Conservation (phyloP, 1,284 basidiomycete genomes). For the Mycosarcoma mackinlayi region DNA sequence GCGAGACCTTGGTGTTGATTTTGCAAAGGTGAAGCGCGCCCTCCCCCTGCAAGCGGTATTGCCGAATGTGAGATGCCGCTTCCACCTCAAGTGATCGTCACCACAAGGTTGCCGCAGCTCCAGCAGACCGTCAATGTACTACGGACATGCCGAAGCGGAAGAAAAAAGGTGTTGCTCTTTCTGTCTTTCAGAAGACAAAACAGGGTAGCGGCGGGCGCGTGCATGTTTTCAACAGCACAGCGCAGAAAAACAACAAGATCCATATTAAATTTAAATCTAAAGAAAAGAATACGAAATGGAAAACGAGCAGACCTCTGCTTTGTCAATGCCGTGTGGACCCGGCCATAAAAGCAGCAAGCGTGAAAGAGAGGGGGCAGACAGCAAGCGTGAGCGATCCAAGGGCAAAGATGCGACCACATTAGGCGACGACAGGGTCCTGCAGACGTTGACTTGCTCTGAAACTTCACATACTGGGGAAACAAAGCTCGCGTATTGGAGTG, state of each 20-base stretch:
- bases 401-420: background rate
- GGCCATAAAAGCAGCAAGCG: background rate
- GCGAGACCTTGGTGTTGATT: background rate
- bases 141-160: background rate
- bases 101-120: background rate
- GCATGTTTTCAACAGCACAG: conserved; percentile 2
- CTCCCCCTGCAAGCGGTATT: too few relatives aligned
- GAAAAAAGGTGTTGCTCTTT: conserved; percentile 8
- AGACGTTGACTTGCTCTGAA: background rate
- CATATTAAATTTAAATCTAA: background rate
- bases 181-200: background rate
- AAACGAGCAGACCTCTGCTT: too few relatives aligned
- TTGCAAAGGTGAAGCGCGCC: background rate
- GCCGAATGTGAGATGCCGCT: too few relatives aligned
- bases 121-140: too few relatives aligned
- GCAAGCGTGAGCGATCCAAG: background rate
- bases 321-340: too few relatives aligned
- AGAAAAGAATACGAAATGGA: background rate
- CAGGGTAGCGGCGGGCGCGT: background rate
- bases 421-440: conserved; percentile 1
- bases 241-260: conserved; percentile 1
- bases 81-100: too few relatives aligned
- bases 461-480: conserved; percentile 4
- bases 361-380: background rate
- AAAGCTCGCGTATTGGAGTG: conserved; percentile 8